phyloP scores from a whole-genome alignment of 2,329 filamentous ascomycete species.

The Talaromyces pinophilus region DNA sequence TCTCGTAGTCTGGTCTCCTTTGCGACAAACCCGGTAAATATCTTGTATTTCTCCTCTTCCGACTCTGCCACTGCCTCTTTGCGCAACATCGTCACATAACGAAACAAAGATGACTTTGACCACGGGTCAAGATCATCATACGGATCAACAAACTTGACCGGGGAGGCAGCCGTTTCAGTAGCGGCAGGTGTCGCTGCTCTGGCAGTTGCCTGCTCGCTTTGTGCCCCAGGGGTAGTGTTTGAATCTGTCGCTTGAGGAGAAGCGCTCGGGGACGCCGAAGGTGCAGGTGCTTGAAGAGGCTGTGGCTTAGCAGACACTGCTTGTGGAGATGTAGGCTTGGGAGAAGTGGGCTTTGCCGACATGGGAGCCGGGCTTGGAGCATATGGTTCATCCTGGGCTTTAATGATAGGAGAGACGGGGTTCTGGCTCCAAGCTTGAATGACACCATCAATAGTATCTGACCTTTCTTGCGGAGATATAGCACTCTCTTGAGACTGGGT shows the following conservation, averaged over 20 bases:
- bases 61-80: conserved; percentile 51
- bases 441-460: conserved; percentile 46
- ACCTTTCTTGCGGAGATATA: conserved; percentile 31
- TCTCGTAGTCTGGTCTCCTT: conserved; percentile 52
- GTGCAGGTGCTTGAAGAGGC: conserved; percentile 15
- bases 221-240: background rate
- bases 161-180: conserved; percentile 17
- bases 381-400: conserved; percentile 24
- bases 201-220: conserved; percentile 12
- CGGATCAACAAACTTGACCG: conserved; percentile 42
- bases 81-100: conserved; percentile 58
- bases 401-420: conserved; percentile 34
- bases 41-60: conserved; percentile 55
- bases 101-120: conserved; percentile 57
- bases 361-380: conserved; percentile 21
- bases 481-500: conserved; percentile 32
- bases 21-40: conserved; percentile 54
- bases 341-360: conserved; percentile 22
- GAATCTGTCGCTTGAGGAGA: background rate
- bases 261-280: conserved; percentile 5
- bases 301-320: conserved; percentile 2
- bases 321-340: conserved; percentile 9
- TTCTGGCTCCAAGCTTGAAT: conserved; percentile 46
- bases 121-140: conserved; percentile 58
- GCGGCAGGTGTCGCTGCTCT: conserved; percentile 20